phyloP scores from a whole-genome alignment of 148 eudicot species.

The Vaccinium darrowii region DNA sequence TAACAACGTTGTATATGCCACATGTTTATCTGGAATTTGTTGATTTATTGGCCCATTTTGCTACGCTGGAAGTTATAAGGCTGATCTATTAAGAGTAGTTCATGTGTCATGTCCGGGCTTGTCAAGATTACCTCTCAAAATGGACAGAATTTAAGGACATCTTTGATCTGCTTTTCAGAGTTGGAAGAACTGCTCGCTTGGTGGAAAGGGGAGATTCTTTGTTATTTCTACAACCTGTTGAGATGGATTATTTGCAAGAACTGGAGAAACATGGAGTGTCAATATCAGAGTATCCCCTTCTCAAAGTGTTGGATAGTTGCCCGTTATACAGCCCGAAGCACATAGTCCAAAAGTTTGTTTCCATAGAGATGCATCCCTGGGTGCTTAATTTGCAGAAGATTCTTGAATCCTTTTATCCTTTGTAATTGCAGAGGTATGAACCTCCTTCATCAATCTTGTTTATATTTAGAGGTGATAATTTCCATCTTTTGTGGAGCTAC shows the following conservation, averaged over 20 bases:
- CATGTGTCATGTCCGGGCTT: not conserved
- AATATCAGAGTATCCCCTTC: slow-evolving; percentile 70
- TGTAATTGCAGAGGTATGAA: slow-evolving; percentile 51
- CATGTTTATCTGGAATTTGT: not conserved
- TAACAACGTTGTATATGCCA: no score
- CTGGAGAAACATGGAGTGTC: slow-evolving; percentile 77
- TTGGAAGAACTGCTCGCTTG: slow-evolving; percentile 98
- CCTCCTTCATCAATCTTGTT: not conserved
- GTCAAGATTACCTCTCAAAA: slow-evolving; percentile 3
- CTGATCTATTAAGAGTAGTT: not conserved
- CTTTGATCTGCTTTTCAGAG: slow-evolving; percentile 50
- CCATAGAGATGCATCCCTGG: slow-evolving; percentile 93
- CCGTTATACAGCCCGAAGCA: slow-evolving; percentile 53
- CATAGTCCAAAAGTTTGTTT: slow-evolving; percentile 48
- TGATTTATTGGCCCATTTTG: not conserved
- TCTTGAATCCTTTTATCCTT: slow-evolving; percentile 65
- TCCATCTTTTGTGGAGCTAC: not conserved
- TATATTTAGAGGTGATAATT: not conserved
- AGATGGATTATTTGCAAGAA: slow-evolving; percentile 76
- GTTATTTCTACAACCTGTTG: slow-evolving; percentile 82
- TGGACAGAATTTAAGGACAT: not conserved
- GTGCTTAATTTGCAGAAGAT: slow-evolving; percentile 68
- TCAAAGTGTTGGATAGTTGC: slow-evolving; percentile 71
- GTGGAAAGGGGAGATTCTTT: slow-evolving; percentile 91
- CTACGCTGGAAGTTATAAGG: slow-evolving; percentile 10